Percentiles rank a stretch among this genome's conserved stretches.
phyloP scores from a whole-genome alignment of 1,284 basidiomycete genomes.

The Limonomyces culmigenus region DNA sequence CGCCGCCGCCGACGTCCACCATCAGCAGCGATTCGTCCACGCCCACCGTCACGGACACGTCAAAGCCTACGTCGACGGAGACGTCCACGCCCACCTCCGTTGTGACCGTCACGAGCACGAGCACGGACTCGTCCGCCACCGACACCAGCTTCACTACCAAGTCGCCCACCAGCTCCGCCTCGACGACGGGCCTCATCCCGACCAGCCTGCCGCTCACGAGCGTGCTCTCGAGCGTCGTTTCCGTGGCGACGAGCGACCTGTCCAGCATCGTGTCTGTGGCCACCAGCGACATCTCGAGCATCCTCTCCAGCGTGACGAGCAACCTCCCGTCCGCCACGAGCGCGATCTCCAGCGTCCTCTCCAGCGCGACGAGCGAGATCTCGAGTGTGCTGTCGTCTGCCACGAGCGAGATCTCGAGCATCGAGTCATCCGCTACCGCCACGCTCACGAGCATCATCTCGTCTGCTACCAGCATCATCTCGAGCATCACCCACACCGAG shows the following conservation, averaged over 20 bases:
- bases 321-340: constrained; percentile 2
- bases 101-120: constrained; percentile 4
- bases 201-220: not conserved
- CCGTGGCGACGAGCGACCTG: not conserved
- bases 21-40: not conserved
- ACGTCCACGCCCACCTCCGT: constrained; percentile 3
- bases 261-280: not conserved
- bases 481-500: constrained; percentile 8
- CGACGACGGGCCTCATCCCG: not conserved
- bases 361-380: constrained; percentile 2
- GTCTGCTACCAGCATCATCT: constrained; percentile 1
- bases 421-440: not conserved
- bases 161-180: constrained; percentile 2
- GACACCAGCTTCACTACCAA: constrained; percentile 2
- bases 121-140: constrained; percentile 4
- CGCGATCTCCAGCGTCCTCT: constrained; percentile 1
- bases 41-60: not conserved
- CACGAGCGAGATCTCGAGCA: not conserved
- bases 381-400: not conserved
- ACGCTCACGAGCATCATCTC: not conserved
- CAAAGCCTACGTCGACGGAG: constrained; percentile 1
- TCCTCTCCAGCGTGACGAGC: constrained; percentile 3
- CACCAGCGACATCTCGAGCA: constrained; percentile 2
- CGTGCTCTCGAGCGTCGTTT: not conserved
- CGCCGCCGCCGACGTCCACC: not conserved